Evolutionary conservation across 1,284 basidiomycete species (phyloP), one percentile per base, ranked within the genome.

Genomic region (Cryptococcus sp.): DNA sequence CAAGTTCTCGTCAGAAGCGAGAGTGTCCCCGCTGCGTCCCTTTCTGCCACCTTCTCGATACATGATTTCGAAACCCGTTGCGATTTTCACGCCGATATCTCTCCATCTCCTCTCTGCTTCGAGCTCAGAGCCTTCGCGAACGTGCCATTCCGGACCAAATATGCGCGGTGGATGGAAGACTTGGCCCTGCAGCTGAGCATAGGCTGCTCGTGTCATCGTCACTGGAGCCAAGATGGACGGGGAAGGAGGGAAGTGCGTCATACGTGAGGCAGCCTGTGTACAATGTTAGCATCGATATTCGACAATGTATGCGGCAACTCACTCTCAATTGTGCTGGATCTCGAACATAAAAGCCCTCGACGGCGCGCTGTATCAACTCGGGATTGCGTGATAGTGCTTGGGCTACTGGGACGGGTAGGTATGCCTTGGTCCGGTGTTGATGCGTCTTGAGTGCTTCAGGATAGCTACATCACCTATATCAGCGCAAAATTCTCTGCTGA

Each of bases 11-110:
- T 19, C 40, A 17, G 47, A 16, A 7, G 26, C 40, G 10, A 26
- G 46, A 16, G 17, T 48, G 82, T 58, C 67, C 88, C 70, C 72
- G 5, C 58, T 58, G 5, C 66, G 59, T 74, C 74, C 61, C 80
- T 82, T 65, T 79, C 79, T 89, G 85, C 69, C 84, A 84, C 75
- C 93, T 88, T 78, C 92, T 85, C 65, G 55, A 75, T 89, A 96
- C 52, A 94, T 82, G 83, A 96, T 96, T 79, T 97, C 93, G 65
- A 96, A 96, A 0, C 93, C 93, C 62, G 90, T 91, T 4, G 91
- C 87, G 53, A 95, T 86, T 80, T 95, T 96, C 86, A 95, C 89
- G 11, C 93, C 93, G 45, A 90, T 75, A 75, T 92, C 89, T 63
- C 84, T 83, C 86, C 89, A 87, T 64, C 86, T 82, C 83, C 86